phyloP scores from a whole-genome alignment of 345 rosid species.

The Pistacia atlantica region DNA sequence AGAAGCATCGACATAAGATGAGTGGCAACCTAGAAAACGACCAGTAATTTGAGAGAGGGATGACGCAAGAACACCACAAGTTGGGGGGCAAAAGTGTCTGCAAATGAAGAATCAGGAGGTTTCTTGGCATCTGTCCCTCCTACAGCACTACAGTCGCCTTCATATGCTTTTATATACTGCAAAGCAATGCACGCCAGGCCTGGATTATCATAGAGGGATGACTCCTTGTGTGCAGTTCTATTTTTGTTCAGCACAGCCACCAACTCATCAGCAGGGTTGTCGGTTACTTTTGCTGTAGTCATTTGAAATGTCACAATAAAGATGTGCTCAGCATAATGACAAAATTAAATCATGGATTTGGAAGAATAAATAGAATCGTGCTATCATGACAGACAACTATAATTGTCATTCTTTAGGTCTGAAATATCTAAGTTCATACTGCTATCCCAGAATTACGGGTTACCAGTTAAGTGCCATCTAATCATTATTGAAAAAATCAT shows the following conservation, averaged over 20 bases:
- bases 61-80: conserved; percentile 56
- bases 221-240: conserved; percentile 54
- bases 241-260: conserved; percentile 49
- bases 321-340: conserved; percentile 1
- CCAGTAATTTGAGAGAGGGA: conserved; percentile 64
- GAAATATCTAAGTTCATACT: too few relatives aligned
- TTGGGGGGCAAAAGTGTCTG: conserved; percentile 68
- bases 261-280: conserved; percentile 75
- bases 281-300: conserved; percentile 44
- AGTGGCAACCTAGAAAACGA: conserved; percentile 62
- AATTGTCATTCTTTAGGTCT: not conserved
- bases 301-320: conserved; percentile 6
- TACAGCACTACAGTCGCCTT: conserved; percentile 59
- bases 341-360: conserved; percentile 8
- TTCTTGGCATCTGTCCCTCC: conserved; percentile 69
- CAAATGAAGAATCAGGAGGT: conserved; percentile 58
- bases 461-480: not conserved
- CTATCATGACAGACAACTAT: not conserved
- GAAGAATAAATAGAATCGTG: not conserved
- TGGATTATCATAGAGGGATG: conserved; percentile 52
- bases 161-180: conserved; percentile 71
- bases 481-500: not conserved
- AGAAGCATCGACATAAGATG: conserved; percentile 50
- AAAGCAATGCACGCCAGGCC: conserved; percentile 77
- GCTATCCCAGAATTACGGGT: not conserved